These are phyloP conservation scores for Boletus sp. DNA, from an alignment of 768 basidiomycete genomes.

Conservation along the genomic window DNA sequence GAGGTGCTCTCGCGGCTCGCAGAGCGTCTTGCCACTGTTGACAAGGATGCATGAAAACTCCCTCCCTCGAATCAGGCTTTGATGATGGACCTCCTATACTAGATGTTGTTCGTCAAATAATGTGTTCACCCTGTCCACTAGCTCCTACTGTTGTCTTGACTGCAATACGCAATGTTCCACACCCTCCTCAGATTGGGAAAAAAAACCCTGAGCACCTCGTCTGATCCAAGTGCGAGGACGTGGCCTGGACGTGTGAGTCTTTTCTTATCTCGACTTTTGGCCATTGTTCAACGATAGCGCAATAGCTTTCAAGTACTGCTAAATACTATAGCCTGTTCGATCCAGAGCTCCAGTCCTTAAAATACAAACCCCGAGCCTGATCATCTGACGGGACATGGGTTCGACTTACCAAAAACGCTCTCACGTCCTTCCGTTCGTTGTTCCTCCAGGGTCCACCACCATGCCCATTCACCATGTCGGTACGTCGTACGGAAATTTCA, in stretches of 20 bases:
- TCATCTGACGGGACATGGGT: neutral
- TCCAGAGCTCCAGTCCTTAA: neutral
- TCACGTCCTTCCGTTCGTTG: neutral
- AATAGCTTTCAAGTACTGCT: neutral
- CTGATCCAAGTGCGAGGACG: neutral
- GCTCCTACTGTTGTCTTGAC: slow-evolving; percentile 6
- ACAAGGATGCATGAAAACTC: slow-evolving; percentile 41
- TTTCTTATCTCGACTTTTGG: neutral
- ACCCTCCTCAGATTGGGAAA: neutral
- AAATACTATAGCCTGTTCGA: neutral
- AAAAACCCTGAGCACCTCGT: neutral
- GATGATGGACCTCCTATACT: neutral
- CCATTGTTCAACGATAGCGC: neutral
- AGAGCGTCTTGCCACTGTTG: slow-evolving; percentile 53
- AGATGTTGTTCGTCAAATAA: slow-evolving; percentile 1
- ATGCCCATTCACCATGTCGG: slow-evolving; percentile 24
- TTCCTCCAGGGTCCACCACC: neutral
- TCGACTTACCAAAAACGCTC: neutral
- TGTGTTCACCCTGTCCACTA: slow-evolving; percentile 8
- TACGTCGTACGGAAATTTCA: slow-evolving; percentile 4
- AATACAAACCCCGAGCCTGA: neutral
- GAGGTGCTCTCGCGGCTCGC: slow-evolving; percentile 66
- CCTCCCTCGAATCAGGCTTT: neutral
- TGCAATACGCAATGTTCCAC: slow-evolving; percentile 1
- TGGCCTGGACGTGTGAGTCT: neutral